Conservation (phyloP, 2,329 filamentous ascomycete genomes). For the Colletotrichum zoysiae region DNA sequence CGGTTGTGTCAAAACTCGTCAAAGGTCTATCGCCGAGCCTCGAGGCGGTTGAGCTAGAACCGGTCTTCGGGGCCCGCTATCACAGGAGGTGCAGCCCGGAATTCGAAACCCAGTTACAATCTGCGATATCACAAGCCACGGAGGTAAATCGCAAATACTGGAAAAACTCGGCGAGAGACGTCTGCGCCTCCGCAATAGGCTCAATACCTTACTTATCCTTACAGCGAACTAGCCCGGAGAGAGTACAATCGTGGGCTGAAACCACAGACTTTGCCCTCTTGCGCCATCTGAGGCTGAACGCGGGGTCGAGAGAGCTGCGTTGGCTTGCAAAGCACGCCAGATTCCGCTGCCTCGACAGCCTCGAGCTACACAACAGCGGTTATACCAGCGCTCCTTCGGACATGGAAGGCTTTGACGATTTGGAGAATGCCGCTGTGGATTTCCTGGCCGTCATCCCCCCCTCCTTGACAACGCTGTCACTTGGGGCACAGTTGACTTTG, state of each 20-base stretch:
- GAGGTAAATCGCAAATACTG: neutral
- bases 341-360: neutral
- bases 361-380: slow-evolving; percentile 6
- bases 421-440: neutral
- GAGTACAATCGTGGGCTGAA: slow-evolving; percentile 6
- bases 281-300: slow-evolving; percentile 17
- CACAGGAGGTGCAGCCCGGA: slow-evolving; percentile 4
- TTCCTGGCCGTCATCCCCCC: slow-evolving; percentile 18
- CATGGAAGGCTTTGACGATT: neutral
- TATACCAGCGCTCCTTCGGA: neutral
- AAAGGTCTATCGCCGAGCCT: slow-evolving; percentile 10
- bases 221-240: neutral
- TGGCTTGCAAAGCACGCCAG: slow-evolving; percentile 12
- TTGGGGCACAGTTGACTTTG: neutral
- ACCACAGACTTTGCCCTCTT: slow-evolving; percentile 11
- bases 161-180: too few species aligned
- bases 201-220: slow-evolving; percentile 11
- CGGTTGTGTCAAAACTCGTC: slow-evolving; percentile 1
- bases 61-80: slow-evolving; percentile 8
- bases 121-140: neutral
- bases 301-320: neutral
- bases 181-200: neutral
- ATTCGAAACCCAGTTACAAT: slow-evolving; percentile 16
- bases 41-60: slow-evolving; percentile 5
- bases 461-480: slow-evolving; percentile 1